phyloP scores from a whole-genome alignment of 176 grass and related monocot genomes.

The Bothriochloa decipiens region DNA sequence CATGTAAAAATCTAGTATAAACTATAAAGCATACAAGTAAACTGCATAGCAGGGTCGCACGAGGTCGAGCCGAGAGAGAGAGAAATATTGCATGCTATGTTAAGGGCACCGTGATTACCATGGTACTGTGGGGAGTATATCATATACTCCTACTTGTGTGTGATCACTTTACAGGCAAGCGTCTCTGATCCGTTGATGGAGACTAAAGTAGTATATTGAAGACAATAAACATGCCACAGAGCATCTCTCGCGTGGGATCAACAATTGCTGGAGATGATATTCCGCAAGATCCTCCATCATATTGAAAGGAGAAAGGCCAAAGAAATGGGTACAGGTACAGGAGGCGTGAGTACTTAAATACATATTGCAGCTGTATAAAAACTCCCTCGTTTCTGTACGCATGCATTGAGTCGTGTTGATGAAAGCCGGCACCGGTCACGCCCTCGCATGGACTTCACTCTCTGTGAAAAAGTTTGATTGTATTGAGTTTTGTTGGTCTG shows the following conservation, averaged over 20 bases:
- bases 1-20: no score
- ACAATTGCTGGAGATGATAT: not conserved
- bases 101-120: no score
- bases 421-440: not conserved
- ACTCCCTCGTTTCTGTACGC: not conserved
- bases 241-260: not conserved
- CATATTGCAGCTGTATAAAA: not conserved
- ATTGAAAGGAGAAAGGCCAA: conserved; percentile 20
- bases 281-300: not conserved
- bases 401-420: not conserved
- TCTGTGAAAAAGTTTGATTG: not conserved
- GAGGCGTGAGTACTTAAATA: conserved; percentile 12
- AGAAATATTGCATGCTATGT: no score
- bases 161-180: conserved; percentile 15
- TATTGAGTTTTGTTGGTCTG: not conserved
- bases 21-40: no score
- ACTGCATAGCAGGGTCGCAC: no score
- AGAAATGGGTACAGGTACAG: not conserved
- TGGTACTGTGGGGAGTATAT: no score
- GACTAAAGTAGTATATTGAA: not conserved
- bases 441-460: not conserved
- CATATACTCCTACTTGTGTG: not conserved
- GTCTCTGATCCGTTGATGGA: not conserved
- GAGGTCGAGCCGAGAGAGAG: no score
- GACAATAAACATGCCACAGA: not conserved